Percentiles rank a stretch among this genome's conserved stretches.
Evolutionary conservation across 2,329 filamentous ascomycete genomes (phyloP).

Genomic region (Sarocladium strictum): DNA sequence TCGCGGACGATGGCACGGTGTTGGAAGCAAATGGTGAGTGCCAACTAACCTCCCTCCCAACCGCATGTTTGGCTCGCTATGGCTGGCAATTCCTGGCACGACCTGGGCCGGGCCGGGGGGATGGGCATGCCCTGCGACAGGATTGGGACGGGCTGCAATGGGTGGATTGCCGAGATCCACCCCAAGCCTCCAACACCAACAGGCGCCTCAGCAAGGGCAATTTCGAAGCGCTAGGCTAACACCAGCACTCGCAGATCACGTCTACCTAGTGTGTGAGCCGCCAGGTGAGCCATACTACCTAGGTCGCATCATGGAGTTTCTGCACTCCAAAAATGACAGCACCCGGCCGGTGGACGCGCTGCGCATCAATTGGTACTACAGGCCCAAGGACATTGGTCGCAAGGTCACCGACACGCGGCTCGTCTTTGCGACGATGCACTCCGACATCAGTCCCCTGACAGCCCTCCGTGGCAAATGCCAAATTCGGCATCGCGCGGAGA

Average conservation of each 20-base stretch:
- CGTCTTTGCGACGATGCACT: constrained; percentile 97
- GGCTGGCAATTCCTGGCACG: constrained; percentile 6
- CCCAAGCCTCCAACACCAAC: constrained; percentile 7
- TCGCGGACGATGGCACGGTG: constrained; percentile 85
- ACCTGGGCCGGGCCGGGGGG: constrained; percentile 6
- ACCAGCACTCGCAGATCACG: constrained; percentile 52
- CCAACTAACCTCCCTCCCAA: not conserved
- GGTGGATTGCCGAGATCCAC: constrained; percentile 14
- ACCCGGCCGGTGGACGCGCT: constrained; percentile 74
- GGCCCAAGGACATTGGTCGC: constrained; percentile 90
- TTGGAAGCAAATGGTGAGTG: constrained; percentile 77
- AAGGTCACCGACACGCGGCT: constrained; percentile 86
- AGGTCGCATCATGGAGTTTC: constrained; percentile 96
- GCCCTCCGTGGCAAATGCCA: constrained; percentile 90
- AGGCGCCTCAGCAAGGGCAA: constrained; percentile 11
- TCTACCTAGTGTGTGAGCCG: constrained; percentile 95
- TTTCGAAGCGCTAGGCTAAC: constrained; percentile 20
- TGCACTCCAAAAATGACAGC: constrained; percentile 72
- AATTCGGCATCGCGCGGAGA: constrained; percentile 83
- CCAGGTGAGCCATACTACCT: constrained; percentile 97
- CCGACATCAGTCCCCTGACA: constrained; percentile 87
- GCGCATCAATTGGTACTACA: constrained; percentile 97
- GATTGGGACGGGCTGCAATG: constrained; percentile 6
- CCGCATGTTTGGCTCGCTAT: not conserved
- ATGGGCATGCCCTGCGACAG: not conserved